Evolutionary conservation across 805 yeast genomes (phyloP), one percentile per base, ranked within the genome.

Genomic region (Vanderwaltozyma verrucispora): DNA sequence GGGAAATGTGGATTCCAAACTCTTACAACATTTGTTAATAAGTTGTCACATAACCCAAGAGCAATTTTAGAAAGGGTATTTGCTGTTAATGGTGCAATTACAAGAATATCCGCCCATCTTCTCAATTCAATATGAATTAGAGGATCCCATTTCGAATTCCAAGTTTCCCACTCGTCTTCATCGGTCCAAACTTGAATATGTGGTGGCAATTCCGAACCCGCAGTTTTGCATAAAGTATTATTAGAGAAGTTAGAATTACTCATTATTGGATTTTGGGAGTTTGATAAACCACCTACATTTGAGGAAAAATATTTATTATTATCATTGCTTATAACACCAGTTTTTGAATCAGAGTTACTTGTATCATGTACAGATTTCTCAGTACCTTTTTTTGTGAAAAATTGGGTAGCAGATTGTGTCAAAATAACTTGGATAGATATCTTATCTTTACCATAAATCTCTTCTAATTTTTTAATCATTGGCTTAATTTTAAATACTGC

Each of bases 1-100:
- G 96, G 96, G 46, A 80, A 80, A 32, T 80, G 75, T 0, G 95
- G 82, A 60, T 92, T 88, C 97, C 97, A 89, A 3, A 95, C 95
- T 41, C 97, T 69, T 14, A 89, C 74, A n/a, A 88, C 92, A 53
- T 83, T 81, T 4, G 96, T 88, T 40, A 89, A 67, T 47, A 89
- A 65, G 59, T 89, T 89, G 59, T 89, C 96, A 54, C 96, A 89
- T 33, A 89, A 67, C 0, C 97, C 97, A 42, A 85, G 64, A 0
- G 95, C 77, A 37, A 89, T 79, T 54, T 89, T 89, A 11, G 95
- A 80, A 36, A 89, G 65, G 0, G 96, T 81, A 57, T 89, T 89
- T 2, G 97, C 97, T n/a, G 94, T 80, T 46, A 89, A 66, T 17
- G 98, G 98, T 15, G 95, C 94, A 31, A 89, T 82, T 17, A 89